Evolutionary conservation across 176 grass and related monocot species (phyloP).

Genomic region (Olyra latifolia): DNA sequence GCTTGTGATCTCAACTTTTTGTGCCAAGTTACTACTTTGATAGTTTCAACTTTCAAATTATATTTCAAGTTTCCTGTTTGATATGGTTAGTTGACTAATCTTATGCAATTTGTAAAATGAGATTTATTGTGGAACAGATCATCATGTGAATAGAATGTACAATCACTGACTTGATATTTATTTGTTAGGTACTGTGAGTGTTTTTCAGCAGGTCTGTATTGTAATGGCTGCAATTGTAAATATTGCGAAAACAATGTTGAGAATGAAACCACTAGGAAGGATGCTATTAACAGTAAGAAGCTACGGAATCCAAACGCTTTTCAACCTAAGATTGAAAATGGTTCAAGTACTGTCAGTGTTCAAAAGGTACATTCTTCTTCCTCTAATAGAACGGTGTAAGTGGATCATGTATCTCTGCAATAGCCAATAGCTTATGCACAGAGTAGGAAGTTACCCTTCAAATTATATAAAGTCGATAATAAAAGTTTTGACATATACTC

Average conservation of each 20-base stretch:
- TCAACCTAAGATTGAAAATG: conserved; percentile 77
- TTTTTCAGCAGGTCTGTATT: conserved; percentile 71
- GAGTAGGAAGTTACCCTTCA: not conserved
- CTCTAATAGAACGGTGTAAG: conserved; percentile 29
- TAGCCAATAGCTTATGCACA: not conserved
- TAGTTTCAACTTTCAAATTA: conserved; percentile 11
- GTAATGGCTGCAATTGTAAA: conserved; percentile 75
- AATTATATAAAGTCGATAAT: conserved; percentile 16
- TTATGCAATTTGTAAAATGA: conserved; percentile 1
- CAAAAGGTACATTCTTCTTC: conserved; percentile 50
- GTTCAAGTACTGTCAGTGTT: conserved; percentile 37
- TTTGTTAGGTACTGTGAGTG: conserved; percentile 77
- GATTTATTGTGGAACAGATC: conserved; percentile 31
- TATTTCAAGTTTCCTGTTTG: not conserved
- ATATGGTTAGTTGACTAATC: conserved; percentile 13
- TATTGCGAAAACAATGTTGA: conserved; percentile 65
- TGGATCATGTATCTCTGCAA: conserved; percentile 10
- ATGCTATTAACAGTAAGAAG: conserved; percentile 58
- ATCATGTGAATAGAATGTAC: conserved; percentile 30
- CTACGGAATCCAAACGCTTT: conserved; percentile 69
- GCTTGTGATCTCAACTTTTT: conserved; percentile 21
- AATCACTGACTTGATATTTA: conserved; percentile 32
- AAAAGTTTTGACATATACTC: not conserved
- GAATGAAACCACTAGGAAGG: conserved; percentile 64
- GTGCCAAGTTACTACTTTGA: not conserved